Conservation (phyloP, 495 filamentous ascomycete genomes). For the Penicillium paradoxum region DNA sequence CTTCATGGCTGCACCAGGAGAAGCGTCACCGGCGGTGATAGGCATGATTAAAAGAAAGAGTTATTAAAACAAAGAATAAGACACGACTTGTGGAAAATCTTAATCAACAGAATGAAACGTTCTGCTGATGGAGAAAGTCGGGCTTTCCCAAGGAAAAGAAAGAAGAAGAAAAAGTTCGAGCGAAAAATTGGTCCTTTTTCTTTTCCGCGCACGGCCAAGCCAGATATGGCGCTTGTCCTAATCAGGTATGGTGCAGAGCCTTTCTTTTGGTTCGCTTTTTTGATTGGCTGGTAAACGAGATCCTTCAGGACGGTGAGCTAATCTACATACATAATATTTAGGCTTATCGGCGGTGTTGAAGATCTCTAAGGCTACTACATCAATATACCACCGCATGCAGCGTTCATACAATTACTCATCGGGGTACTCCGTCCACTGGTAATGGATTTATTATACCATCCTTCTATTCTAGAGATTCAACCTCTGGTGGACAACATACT, state of each 20-base stretch:
- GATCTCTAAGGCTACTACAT: background rate
- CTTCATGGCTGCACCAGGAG: slow-evolving; percentile 39
- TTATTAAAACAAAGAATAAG: slow-evolving; percentile 11
- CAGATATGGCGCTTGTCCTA: slow-evolving; percentile 9
- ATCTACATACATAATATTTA: slow-evolving; percentile 5
- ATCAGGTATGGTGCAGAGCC: slow-evolving; percentile 19
- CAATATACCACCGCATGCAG: background rate
- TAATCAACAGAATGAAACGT: slow-evolving; percentile 47
- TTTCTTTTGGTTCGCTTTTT: background rate
- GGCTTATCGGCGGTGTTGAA: background rate
- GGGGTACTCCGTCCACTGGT: too few relatives aligned
- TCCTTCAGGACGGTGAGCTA: slow-evolving; percentile 27
- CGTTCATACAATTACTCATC: too few relatives aligned
- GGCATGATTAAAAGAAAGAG: slow-evolving; percentile 53
- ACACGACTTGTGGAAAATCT: slow-evolving; percentile 9
- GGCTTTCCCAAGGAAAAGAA: slow-evolving; percentile 54
- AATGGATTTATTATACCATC: too few relatives aligned
- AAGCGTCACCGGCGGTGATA: slow-evolving; percentile 59
- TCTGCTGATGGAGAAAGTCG: slow-evolving; percentile 51
- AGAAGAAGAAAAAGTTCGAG: slow-evolving; percentile 42
- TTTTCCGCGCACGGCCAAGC: slow-evolving; percentile 21
- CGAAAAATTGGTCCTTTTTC: slow-evolving; percentile 35
- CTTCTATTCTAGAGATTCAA: too few relatives aligned
- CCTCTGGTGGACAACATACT: too few relatives aligned
- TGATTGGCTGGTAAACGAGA: slow-evolving; percentile 39